Evolutionary conservation across 1,284 basidiomycete species (phyloP).

Genomic region (Cryptococcus wingfieldii): DNA sequence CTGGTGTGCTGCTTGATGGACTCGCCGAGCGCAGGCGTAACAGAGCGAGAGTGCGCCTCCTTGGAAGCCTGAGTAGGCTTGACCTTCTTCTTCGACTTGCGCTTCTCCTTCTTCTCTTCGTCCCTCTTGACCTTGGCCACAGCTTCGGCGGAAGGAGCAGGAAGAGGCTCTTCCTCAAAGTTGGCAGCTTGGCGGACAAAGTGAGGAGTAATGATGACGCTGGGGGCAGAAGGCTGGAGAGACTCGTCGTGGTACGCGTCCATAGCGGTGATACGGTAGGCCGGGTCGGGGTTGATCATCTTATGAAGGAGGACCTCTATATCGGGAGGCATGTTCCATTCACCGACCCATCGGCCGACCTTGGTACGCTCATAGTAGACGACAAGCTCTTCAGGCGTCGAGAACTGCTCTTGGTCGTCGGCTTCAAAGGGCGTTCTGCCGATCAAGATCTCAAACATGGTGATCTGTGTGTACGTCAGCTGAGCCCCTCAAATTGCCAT

Average conservation of each 20-base stretch:
- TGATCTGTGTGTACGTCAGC: constrained; percentile 51
- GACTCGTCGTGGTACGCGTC: constrained; percentile 42
- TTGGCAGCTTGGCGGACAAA: constrained; percentile 40
- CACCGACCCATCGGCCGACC: constrained; percentile 74
- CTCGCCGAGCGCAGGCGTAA: constrained; percentile 33
- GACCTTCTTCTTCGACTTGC: constrained; percentile 14
- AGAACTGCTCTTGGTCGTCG: constrained; percentile 73
- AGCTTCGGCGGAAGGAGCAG: constrained; percentile 1
- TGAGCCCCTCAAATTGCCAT: neutral
- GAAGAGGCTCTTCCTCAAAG: constrained; percentile 11
- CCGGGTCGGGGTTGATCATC: constrained; percentile 44
- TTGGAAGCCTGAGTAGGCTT: constrained; percentile 1
- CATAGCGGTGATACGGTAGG: constrained; percentile 35
- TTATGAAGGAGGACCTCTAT: constrained; percentile 35
- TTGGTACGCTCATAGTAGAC: constrained; percentile 77
- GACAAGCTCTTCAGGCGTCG: constrained; percentile 72
- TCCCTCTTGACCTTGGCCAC: constrained; percentile 1
- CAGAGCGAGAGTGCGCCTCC: constrained; percentile 9
- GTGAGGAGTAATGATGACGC: constrained; percentile 40
- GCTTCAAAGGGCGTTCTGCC: constrained; percentile 89
- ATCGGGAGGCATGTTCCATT: constrained; percentile 64
- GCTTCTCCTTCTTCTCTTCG: constrained; percentile 17
- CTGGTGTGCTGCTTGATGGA: constrained; percentile 39
- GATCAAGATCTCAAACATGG: constrained; percentile 85
- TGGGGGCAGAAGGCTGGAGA: constrained; percentile 26